These are phyloP conservation scores for Mycena crocata DNA, from an alignment of 768 basidiomycete species.

Conservation along the genomic window DNA sequence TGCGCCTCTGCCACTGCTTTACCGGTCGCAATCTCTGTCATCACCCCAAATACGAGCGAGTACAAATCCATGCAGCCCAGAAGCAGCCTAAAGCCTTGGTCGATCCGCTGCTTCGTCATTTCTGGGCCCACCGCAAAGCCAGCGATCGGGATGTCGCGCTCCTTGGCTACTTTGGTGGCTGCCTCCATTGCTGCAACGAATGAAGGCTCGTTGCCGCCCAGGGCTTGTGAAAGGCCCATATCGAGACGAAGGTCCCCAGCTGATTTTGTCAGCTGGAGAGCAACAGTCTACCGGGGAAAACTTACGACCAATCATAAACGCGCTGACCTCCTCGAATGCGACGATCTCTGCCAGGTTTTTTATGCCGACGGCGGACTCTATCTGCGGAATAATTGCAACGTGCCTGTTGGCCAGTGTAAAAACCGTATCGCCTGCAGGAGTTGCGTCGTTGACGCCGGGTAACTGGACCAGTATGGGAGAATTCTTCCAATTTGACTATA, in stretches of 20 bases:
- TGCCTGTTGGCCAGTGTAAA: constrained; percentile 16
- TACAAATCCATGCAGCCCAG: constrained; percentile 14
- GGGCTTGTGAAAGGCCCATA: not conserved
- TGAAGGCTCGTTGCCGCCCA: constrained; percentile 15
- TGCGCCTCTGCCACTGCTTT: constrained; percentile 12
- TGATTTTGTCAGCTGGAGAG: not conserved
- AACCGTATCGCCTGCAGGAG: constrained; percentile 9
- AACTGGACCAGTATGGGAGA: not conserved
- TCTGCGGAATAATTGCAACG: constrained; percentile 18
- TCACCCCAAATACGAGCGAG: constrained; percentile 16
- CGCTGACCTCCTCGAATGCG: not conserved
- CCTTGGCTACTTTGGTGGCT: constrained; percentile 1
- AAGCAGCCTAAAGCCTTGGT: constrained; percentile 16
- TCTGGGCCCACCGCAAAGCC: constrained; percentile 15
- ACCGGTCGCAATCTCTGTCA: not conserved
- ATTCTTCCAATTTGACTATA: not conserved
- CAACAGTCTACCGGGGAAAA: not conserved
- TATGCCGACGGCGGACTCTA: constrained; percentile 65
- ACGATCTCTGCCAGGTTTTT: constrained; percentile 72
- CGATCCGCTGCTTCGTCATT: constrained; percentile 17
- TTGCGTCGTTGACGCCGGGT: not conserved
- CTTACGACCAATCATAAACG: constrained; percentile 5
- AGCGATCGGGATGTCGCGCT: constrained; percentile 1
- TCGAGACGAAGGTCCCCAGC: constrained; percentile 28
- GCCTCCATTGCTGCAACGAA: constrained; percentile 10